Evolutionary conservation across 176 grass and related monocot species (phyloP).

Genomic region (Phragmites australis): DNA sequence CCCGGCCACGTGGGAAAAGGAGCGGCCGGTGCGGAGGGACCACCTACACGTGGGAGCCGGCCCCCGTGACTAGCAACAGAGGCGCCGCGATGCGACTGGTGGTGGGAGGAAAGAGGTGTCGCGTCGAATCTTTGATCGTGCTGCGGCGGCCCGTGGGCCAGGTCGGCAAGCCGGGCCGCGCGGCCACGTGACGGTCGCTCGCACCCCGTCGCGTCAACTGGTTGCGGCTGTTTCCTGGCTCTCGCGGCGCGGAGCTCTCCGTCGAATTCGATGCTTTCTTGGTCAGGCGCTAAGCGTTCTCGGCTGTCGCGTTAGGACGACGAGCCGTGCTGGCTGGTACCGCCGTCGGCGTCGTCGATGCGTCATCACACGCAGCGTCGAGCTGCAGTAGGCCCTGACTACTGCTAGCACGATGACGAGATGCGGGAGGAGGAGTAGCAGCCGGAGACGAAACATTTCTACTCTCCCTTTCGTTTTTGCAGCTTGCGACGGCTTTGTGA

Average conservation of each 20-base stretch:
- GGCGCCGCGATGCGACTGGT: too few species aligned
- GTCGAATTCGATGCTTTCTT: neutral
- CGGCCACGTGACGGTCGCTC: slow-evolving; percentile 36
- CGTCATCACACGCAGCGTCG: too few species aligned
- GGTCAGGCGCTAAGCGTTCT: neutral
- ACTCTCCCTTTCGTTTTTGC: too few species aligned
- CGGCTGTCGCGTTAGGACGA: neutral
- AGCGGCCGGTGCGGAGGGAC: neutral
- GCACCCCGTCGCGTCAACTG: slow-evolving; percentile 20
- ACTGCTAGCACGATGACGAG: too few species aligned
- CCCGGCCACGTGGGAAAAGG: neutral
- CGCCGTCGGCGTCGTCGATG: neutral
- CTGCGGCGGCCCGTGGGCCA: slow-evolving; percentile 37
- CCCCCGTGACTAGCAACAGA: too few species aligned
- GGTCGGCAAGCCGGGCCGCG: neutral
- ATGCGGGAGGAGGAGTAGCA: too few species aligned
- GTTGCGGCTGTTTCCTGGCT: neutral
- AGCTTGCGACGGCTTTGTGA: too few species aligned
- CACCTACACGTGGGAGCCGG: slow-evolving; percentile 27
- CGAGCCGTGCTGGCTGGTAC: neutral
- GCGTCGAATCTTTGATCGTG: slow-evolving; percentile 36
- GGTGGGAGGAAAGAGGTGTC: neutral
- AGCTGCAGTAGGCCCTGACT: too few species aligned
- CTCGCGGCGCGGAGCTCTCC: neutral
- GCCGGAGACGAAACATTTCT: too few species aligned